phyloP scores from a whole-genome alignment of 2,329 filamentous ascomycete genomes.

The Xylariaceae sp. region DNA sequence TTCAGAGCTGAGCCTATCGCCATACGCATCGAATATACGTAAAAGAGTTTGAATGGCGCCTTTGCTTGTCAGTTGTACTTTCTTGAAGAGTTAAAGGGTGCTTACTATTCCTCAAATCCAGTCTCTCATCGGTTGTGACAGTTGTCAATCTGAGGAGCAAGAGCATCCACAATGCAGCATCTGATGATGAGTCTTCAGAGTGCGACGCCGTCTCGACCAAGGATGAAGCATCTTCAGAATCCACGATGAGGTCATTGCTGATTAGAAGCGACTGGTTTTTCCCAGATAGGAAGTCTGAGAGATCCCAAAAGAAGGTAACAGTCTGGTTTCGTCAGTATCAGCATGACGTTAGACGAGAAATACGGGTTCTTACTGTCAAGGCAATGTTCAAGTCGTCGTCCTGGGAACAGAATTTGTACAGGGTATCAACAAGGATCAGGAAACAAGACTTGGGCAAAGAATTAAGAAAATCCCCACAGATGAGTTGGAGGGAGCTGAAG shows the following conservation, averaged over 20 bases:
- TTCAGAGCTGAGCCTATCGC: constrained; percentile 70
- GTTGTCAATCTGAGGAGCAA: constrained; percentile 66
- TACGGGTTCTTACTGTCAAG: constrained; percentile 60
- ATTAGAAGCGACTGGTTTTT: constrained; percentile 56
- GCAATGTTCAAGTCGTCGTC: constrained; percentile 92
- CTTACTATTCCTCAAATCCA: constrained; percentile 73
- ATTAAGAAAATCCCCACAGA: constrained; percentile 89
- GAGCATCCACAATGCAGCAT: constrained; percentile 74
- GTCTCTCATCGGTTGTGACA: constrained; percentile 65
- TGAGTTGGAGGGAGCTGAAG: constrained; percentile 84
- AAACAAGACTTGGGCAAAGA: constrained; percentile 69
- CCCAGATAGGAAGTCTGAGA: constrained; percentile 78
- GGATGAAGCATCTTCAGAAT: constrained; percentile 48
- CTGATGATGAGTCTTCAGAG: constrained; percentile 55
- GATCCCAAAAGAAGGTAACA: constrained; percentile 92
- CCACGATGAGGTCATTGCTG: constrained; percentile 50
- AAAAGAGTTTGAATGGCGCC: constrained; percentile 85
- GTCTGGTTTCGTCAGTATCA: constrained; percentile 47
- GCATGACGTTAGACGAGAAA: neutral
- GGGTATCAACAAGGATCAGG: constrained; percentile 74
- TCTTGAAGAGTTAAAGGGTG: constrained; percentile 7
- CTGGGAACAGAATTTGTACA: constrained; percentile 86
- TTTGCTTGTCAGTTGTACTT: constrained; percentile 34
- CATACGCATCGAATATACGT: constrained; percentile 88
- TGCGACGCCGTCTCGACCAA: constrained; percentile 56